Conservation (phyloP, 495 filamentous ascomycete genomes). For the Podospora didyma region DNA sequence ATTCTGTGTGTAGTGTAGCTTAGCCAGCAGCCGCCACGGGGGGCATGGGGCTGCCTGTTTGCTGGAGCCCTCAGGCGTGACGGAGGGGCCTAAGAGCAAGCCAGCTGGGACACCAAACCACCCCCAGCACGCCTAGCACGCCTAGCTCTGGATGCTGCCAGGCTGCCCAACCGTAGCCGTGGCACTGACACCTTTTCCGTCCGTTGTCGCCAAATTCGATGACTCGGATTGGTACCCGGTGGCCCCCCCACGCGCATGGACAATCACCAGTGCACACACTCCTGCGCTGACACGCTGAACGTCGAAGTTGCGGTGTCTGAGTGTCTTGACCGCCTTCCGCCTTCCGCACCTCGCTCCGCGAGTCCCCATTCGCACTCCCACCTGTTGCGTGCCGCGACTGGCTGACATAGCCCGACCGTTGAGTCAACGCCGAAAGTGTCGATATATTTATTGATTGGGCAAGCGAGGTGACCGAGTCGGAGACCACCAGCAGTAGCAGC, state of each 20-base stretch:
- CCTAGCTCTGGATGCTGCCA: no score
- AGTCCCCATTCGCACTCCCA: constrained; percentile 5
- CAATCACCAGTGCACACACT: constrained; percentile 19
- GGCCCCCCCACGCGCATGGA: constrained; percentile 21
- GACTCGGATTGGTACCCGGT: constrained; percentile 18
- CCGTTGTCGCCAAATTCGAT: constrained; percentile 12
- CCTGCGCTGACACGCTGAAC: constrained; percentile 5
- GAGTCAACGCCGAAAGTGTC: background rate
- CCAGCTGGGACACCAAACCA: background rate
- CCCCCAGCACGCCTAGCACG: no score
- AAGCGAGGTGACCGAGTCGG: background rate
- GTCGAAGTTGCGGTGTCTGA: constrained; percentile 30
- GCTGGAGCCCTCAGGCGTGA: background rate
- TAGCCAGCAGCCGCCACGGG: background rate
- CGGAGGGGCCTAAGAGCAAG: background rate
- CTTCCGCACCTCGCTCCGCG: constrained; percentile 1
- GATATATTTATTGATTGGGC: background rate
- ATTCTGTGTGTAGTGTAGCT: background rate
- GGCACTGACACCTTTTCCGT: constrained; percentile 6
- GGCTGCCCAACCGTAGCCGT: constrained; percentile 14
- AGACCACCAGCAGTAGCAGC: no score
- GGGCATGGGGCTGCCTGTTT: background rate
- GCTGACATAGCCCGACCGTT: background rate
- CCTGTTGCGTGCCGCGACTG: background rate
- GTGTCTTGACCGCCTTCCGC: constrained; percentile 12